Base-by-base conservation (phyloP, 345 rosid species). In the Corchorus olitorius region DNA sequence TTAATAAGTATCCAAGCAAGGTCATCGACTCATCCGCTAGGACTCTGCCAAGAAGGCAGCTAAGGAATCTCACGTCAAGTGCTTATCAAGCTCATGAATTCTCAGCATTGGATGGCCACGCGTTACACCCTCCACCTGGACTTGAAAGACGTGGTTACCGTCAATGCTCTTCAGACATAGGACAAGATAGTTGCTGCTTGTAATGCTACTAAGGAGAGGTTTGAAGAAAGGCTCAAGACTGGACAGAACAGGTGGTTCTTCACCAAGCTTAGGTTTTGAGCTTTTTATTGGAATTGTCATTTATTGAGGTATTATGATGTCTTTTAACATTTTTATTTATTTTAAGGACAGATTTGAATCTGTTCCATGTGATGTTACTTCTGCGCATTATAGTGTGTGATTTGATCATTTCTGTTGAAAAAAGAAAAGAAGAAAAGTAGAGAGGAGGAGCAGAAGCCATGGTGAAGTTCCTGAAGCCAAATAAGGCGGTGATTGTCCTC, bases 191-290 rank as follows among this genome's bases (percentile, higher is more conserved):
- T 88, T 0, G 37, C 76, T 0, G 82, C 90, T 27, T 81, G 79
- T 11, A 88, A 88, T 85, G 90, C 84, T 33, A 83, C 88, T 20
- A 88, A 88, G 79, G 80, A 81, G 63, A 83, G 82, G 86, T 79
- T 88, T 13, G 92, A 88, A 78, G 92, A 88, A 73, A 75, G 92
- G 79, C 86, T 88, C 78, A 88, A 87, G 81, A 88, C 92, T 0
- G 92, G 92, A 0, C 85, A 88, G 77, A 88, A 88, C 83, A 84
- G 90, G 77, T 88, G 90, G 92, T 88, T 87, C 76, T 88, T 88
- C 43, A 88, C 90, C 27, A 88, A 88, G 80, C 87, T 88, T 76
- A 87, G 92, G 88, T 88, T 88, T 65, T 88, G 73, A 82, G 60
- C 0, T 22, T 63, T 76, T 73, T 48, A 8, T 16, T 33, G 55